phyloP scores from a whole-genome alignment of 192 early-diverging fungal species.

The Kickxella alabastrina region DNA sequence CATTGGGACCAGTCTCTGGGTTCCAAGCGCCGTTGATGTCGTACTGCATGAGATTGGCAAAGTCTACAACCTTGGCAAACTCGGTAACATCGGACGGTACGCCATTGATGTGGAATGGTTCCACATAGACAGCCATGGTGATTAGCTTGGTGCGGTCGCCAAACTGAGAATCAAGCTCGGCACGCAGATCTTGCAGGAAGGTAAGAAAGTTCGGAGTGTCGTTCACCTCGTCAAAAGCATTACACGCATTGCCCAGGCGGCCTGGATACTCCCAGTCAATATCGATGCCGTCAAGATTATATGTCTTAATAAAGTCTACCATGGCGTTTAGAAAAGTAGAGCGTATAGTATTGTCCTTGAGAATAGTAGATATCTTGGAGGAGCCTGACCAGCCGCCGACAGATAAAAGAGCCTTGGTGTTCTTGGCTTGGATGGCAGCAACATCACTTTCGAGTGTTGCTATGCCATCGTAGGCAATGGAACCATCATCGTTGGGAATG shows the following conservation, averaged over 20 bases:
- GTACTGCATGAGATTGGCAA: conserved; percentile 70
- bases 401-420: conserved; percentile 57
- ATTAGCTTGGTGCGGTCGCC: conserved; percentile 54
- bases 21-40: conserved; percentile 61
- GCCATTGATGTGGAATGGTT: conserved; percentile 54
- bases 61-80: conserved; percentile 62
- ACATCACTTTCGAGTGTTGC: conserved; percentile 31
- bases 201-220: conserved; percentile 63
- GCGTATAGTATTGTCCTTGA: background rate
- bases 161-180: conserved; percentile 13
- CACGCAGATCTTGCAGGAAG: conserved; percentile 59
- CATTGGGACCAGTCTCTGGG: conserved; percentile 57
- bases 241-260: conserved; percentile 36
- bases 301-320: conserved; percentile 43
- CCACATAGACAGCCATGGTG: conserved; percentile 61
- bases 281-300: conserved; percentile 66
- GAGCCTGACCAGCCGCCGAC: conserved; percentile 68
- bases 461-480: conserved; percentile 15
- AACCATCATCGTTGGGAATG: conserved; percentile 36
- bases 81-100: conserved; percentile 55
- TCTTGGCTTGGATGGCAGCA: conserved; percentile 40
- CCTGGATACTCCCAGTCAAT: conserved; percentile 72
- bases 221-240: conserved; percentile 45
- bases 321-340: conserved; percentile 46
- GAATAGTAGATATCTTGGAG: background rate